phyloP scores from a whole-genome alignment of 2,329 filamentous ascomycete species.

The Fusarium anthophilum region DNA sequence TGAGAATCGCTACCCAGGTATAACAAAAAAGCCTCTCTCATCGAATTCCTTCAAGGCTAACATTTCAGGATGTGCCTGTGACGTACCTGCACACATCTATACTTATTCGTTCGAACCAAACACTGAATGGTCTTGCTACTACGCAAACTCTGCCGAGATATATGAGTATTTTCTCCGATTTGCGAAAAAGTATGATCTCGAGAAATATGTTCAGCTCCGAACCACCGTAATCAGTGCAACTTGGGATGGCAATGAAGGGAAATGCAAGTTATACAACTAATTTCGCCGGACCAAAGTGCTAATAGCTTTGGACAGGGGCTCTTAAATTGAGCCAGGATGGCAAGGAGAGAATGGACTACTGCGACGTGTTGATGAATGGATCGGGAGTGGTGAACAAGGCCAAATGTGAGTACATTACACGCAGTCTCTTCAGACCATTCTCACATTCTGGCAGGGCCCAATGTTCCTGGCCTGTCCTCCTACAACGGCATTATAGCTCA shows the following conservation, averaged over 20 bases:
- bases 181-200: neutral
- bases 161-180: neutral
- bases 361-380: neutral
- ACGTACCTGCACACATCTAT: neutral
- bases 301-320: neutral
- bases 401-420: neutral
- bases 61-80: neutral
- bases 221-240: neutral
- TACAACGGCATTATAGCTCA: neutral
- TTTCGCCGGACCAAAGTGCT: neutral
- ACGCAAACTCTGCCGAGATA: neutral
- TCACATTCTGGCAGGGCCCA: neutral
- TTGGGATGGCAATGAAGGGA: neutral
- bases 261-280: neutral
- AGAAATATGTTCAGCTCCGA: neutral
- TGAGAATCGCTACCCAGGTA: neutral
- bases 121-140: neutral
- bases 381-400: neutral
- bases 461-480: neutral
- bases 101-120: neutral
- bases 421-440: rapidly evolving
- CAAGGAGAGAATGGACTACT: neutral
- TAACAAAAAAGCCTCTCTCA: neutral
- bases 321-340: neutral
- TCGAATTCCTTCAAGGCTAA: neutral